A percentile compares a stretch with the other conserved stretches of the same genome.
Evolutionary conservation across 2,329 filamentous ascomycete species (phyloP).

Genomic region (Fusarium torreyae): DNA sequence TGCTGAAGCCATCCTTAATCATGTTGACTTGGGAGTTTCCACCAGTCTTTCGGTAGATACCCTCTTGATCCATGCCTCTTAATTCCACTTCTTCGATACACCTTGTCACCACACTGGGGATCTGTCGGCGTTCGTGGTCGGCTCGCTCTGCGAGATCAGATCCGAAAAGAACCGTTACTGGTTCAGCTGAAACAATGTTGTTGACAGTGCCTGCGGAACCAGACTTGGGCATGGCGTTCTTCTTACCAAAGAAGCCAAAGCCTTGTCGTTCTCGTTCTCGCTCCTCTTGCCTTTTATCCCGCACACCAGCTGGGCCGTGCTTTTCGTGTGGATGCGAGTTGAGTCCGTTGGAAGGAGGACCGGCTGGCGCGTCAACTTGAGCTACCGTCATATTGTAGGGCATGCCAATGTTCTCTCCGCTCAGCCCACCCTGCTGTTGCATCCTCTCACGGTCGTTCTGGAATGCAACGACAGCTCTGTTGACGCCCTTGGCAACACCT

Average conservation of each 20-base stretch:
- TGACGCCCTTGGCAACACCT: conserved; percentile 93
- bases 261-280: conserved; percentile 66
- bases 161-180: conserved; percentile 80
- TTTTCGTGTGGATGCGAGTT: conserved; percentile 44
- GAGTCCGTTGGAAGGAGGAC: conserved; percentile 49
- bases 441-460: conserved; percentile 71
- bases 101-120: conserved; percentile 90
- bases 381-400: conserved; percentile 79
- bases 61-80: conserved; percentile 96
- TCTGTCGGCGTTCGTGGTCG: conserved; percentile 89
- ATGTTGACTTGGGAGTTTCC: conserved; percentile 91
- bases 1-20: conserved; percentile 93
- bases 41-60: conserved; percentile 97
- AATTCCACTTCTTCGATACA: conserved; percentile 98
- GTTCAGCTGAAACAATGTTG: conserved; percentile 63
- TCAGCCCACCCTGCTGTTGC: conserved; percentile 67
- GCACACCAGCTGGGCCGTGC: conserved; percentile 43
- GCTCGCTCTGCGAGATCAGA: conserved; percentile 89
- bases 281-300: conserved; percentile 50
- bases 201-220: conserved; percentile 61
- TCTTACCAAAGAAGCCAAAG: conserved; percentile 80
- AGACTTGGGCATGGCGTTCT: conserved; percentile 67
- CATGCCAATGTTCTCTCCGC: conserved; percentile 75
- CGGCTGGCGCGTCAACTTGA: conserved; percentile 65
- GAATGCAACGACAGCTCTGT: conserved; percentile 87